Evolutionary conservation across 768 basidiomycete genomes (phyloP).

Genomic region (Termitomyces sp.): DNA sequence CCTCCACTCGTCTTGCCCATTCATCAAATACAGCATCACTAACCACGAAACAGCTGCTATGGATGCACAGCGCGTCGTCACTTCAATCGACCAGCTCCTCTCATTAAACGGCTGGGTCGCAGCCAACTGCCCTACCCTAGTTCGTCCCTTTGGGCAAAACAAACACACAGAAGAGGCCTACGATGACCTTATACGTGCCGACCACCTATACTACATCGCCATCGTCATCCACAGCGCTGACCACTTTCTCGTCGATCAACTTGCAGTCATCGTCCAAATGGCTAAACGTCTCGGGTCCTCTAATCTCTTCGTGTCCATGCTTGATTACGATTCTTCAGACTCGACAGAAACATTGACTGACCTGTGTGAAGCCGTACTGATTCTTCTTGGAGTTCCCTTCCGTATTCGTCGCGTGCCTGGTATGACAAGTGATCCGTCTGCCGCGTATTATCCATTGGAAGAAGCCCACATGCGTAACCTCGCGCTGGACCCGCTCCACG

Average conservation of each 20-base stretch:
- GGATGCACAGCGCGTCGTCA: slow-evolving; percentile 86
- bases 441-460: slow-evolving; percentile 93
- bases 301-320: slow-evolving; percentile 95
- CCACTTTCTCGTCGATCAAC: slow-evolving; percentile 97
- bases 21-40: slow-evolving; percentile 48
- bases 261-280: slow-evolving; percentile 96
- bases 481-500: slow-evolving; percentile 84
- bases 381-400: slow-evolving; percentile 88
- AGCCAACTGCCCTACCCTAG: slow-evolving; percentile 87
- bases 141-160: slow-evolving; percentile 93
- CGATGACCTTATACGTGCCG: slow-evolving; percentile 78
- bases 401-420: slow-evolving; percentile 86
- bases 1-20: not conserved
- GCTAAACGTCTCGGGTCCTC: slow-evolving; percentile 83
- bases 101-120: slow-evolving; percentile 98
- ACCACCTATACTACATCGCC: slow-evolving; percentile 90
- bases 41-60: slow-evolving; percentile 80
- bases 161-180: slow-evolving; percentile 72
- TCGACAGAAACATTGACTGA: slow-evolving; percentile 93
- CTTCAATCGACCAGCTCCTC: slow-evolving; percentile 89
- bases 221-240: slow-evolving; percentile 97
- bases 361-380: slow-evolving; percentile 92
- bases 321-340: slow-evolving; percentile 94
- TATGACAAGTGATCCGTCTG: slow-evolving; percentile 85
- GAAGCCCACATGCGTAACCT: slow-evolving; percentile 94